Base-by-base conservation (phyloP, 768 basidiomycete genomes). In the Phanerodontia chrysosporium region DNA sequence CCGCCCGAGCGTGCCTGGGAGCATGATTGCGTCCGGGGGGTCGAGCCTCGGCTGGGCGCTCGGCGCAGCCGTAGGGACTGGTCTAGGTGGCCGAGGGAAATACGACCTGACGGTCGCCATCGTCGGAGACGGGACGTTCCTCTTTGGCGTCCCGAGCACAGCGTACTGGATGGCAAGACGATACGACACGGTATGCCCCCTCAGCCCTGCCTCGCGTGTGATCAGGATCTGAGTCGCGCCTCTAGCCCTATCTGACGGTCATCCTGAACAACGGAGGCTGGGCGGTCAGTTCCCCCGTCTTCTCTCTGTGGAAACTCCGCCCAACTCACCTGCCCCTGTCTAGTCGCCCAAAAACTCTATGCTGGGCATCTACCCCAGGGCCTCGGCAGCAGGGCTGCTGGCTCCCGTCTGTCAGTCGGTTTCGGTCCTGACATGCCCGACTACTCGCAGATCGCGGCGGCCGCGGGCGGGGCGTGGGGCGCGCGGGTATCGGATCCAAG, bases 231-330 rank as follows among this genome's bases (percentile, higher is more conserved):
- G 5, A 49, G 8, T 16, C 18, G n/a, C 10, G 16, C 6, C 21
- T 2, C 21, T 58, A 87, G 86, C 88, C 87, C 1, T 89, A 87
- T 74, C 69, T 89, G 27, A 89, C 86, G 0, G 74, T 90, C 61
- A 75, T 90, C 0, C 70, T 90, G 14, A 89, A 89, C 67, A 90
- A 90, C 58, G 86, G 86, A 0, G 86, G 85, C 0, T 86, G 85
- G 86, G 83, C 76, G 64, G 80, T 82, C 58, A 61, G 75, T 67
- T 12, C 12, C 21, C 10, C 27, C n/a, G n/a, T n/a, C n/a, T n/a
- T 21, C 55, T n/a, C 52, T 28, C 12, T 29, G n/a, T 30, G 18
- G 45, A 45, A 12, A 18, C 18, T 25, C n/a, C 6, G 32, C 32
- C 7, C 32, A 13, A 35, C 18, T 45, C 45, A 9, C 22, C 21